Evolutionary conservation across 225 moss, liverwort and hornwort species (phyloP).

Genomic region (Polytrichum formosum): DNA sequence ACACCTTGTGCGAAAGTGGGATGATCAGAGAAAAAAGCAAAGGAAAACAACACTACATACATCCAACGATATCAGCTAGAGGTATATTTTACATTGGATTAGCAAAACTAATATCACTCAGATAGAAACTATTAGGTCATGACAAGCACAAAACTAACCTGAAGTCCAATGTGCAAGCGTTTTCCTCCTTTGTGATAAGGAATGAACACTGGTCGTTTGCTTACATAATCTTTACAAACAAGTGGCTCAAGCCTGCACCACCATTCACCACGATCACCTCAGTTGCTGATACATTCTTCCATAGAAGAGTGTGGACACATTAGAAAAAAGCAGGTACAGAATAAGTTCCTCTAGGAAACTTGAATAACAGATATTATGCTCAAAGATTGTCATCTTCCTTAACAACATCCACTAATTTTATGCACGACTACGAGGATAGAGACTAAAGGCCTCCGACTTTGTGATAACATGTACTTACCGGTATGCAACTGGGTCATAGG

Average conservation of each 20-base stretch:
- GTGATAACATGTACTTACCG: slow-evolving; percentile 37
- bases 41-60: too few species aligned
- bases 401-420: too few species aligned
- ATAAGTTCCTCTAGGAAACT: neutral
- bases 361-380: neutral
- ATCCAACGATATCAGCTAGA: too few species aligned
- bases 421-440: too few species aligned
- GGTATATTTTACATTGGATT: too few species aligned
- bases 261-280: neutral
- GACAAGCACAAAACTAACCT: slow-evolving; percentile 39
- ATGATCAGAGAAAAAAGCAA: too few species aligned
- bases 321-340: too few species aligned
- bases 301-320: too few species aligned
- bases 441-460: too few species aligned
- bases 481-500: slow-evolving; percentile 98
- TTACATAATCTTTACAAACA: slow-evolving; percentile 83
- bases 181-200: slow-evolving; percentile 99
- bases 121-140: too few species aligned
- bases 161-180: slow-evolving; percentile 93
- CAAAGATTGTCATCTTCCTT: neutral
- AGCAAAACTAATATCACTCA: too few species aligned
- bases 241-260: slow-evolving; percentile 83
- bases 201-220: slow-evolving; percentile 74
- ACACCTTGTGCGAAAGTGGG: neutral
- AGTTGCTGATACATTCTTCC: too few species aligned